Evolutionary conservation across 805 yeast species (phyloP).

Genomic region (Spathaspora hagerdaliae): DNA sequence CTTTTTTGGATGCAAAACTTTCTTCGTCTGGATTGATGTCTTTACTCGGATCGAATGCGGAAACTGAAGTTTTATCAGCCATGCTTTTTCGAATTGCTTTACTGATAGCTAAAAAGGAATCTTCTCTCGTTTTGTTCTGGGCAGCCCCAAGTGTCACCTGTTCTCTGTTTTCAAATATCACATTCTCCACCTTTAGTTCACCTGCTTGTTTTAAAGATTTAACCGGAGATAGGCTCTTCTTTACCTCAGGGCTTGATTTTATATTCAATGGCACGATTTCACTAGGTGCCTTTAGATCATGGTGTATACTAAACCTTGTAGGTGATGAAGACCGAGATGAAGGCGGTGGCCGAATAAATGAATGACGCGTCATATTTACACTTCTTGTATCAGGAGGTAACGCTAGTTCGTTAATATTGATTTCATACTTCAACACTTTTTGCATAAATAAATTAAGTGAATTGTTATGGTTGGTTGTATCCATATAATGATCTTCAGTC

Average conservation of each 20-base stretch:
- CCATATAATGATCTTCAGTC: slow-evolving; percentile 36
- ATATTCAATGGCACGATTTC: too few species aligned
- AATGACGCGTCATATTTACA: not conserved
- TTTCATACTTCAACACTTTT: not conserved
- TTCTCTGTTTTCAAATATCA: too few species aligned
- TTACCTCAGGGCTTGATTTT: too few species aligned
- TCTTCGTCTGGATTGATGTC: not conserved
- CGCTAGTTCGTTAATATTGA: not conserved
- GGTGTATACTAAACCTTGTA: not conserved
- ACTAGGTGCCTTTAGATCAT: too few species aligned
- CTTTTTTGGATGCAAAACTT: not conserved
- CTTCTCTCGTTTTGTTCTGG: slow-evolving; percentile 16
- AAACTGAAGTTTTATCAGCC: slow-evolving; percentile 23
- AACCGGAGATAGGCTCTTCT: too few species aligned
- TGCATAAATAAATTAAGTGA: slow-evolving; percentile 40
- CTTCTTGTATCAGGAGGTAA: not conserved
- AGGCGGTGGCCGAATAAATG: not conserved
- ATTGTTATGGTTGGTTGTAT: slow-evolving; percentile 35
- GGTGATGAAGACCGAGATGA: not conserved
- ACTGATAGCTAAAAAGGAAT: slow-evolving; percentile 46
- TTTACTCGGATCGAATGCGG: not conserved
- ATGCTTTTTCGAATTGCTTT: slow-evolving; percentile 44
- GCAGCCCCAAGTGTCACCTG: too few species aligned
- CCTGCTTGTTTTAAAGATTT: too few species aligned
- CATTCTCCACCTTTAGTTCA: too few species aligned